phyloP scores from a whole-genome alignment of 495 filamentous ascomycete species.

The Hypoxylon rickii region DNA sequence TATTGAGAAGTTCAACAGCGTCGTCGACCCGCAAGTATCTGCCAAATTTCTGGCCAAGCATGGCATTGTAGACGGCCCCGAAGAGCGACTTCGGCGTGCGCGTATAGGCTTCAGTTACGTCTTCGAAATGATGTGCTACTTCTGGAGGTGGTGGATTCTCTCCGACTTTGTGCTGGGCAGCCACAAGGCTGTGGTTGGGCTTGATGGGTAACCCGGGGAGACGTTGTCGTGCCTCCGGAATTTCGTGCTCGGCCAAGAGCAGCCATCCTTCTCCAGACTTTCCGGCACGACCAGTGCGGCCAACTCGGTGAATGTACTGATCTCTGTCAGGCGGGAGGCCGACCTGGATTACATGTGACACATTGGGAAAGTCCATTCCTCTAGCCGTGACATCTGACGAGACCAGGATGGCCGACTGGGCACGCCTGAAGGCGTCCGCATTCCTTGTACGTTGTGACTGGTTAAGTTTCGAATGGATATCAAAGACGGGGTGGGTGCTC shows the following conservation, averaged over 20 bases:
- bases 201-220: conserved; percentile 71
- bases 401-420: conserved; percentile 73
- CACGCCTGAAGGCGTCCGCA: conserved; percentile 71
- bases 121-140: conserved; percentile 45
- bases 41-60: conserved; percentile 57
- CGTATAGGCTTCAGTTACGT: conserved; percentile 41
- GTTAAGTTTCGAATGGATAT: conserved; percentile 81
- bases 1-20: conserved; percentile 62
- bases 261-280: conserved; percentile 83
- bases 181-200: conserved; percentile 49
- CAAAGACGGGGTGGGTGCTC: conserved; percentile 53
- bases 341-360: conserved; percentile 87
- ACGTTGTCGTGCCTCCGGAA: conserved; percentile 47
- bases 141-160: conserved; percentile 39
- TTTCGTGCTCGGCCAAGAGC: conserved; percentile 66
- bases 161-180: conserved; percentile 57
- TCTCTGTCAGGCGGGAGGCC: conserved; percentile 73
- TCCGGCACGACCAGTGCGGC: conserved; percentile 71
- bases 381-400: conserved; percentile 94
- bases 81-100: conserved; percentile 42
- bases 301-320: conserved; percentile 87
- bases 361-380: conserved; percentile 96
- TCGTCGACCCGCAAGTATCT: conserved; percentile 32
- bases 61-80: conserved; percentile 41
- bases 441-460: conserved; percentile 68